Evolutionary conservation across 2,329 filamentous ascomycete genomes (phyloP).

Genomic region (Sclerotinia trifoliorum): DNA sequence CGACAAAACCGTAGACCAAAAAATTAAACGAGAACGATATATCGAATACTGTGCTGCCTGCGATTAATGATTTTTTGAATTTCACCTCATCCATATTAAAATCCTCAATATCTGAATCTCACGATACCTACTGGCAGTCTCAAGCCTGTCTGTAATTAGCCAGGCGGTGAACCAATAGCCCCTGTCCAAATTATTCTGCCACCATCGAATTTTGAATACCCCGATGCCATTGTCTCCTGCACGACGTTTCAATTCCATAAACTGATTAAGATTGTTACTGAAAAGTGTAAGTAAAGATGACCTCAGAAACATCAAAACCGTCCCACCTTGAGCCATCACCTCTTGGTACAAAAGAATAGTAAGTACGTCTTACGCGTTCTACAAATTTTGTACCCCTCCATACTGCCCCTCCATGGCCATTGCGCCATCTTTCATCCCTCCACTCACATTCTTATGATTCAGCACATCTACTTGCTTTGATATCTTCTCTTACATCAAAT

Average conservation of each 20-base stretch:
- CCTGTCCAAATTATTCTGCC: constrained; percentile 8
- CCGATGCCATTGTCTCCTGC: not conserved
- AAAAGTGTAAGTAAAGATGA: constrained; percentile 25
- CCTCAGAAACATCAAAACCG: constrained; percentile 46
- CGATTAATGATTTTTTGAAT: not conserved
- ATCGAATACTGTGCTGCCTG: not conserved
- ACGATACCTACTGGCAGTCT: not conserved
- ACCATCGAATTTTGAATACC: not conserved
- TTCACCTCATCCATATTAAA: not conserved
- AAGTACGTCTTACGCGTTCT: constrained; percentile 1
- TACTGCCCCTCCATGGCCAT: constrained; percentile 8
- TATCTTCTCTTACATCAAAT: not conserved
- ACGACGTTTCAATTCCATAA: not conserved
- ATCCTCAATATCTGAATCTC: not conserved
- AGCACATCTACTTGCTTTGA: not conserved
- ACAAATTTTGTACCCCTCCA: constrained; percentile 29
- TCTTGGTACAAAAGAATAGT: constrained; percentile 92
- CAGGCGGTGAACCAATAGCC: not conserved
- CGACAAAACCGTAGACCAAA: constrained; percentile 5
- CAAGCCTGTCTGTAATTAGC: too few species aligned
- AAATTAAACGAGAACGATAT: constrained; percentile 9
- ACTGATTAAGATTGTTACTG: not conserved
- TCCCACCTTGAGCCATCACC: constrained; percentile 68
- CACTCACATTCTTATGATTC: not conserved
- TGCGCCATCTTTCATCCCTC: not conserved